Evolutionary conservation across 805 yeast genomes (phyloP).

Genomic region (Brettanomyces nanus): DNA sequence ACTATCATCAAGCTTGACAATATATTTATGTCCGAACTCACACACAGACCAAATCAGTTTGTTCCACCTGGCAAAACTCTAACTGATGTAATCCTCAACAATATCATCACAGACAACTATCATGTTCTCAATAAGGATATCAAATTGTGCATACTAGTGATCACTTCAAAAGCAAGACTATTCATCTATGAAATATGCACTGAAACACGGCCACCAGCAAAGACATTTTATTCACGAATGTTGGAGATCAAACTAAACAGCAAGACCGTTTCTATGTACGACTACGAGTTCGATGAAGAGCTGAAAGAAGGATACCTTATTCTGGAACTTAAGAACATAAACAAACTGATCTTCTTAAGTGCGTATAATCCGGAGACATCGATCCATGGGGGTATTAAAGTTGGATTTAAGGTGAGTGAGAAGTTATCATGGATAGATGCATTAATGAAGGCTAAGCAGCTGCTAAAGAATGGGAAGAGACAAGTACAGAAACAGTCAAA

Average conservation of each 20-base stretch:
- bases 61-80: slow-evolving; percentile 22
- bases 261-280: slow-evolving; percentile 63
- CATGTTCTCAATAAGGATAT: slow-evolving; percentile 22
- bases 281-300: slow-evolving; percentile 63
- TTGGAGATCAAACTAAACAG: slow-evolving; percentile 39
- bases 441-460: slow-evolving; percentile 54
- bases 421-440: slow-evolving; percentile 63
- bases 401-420: slow-evolving; percentile 36
- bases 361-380: slow-evolving; percentile 30
- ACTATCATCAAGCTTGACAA: slow-evolving; percentile 26
- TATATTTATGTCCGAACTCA: slow-evolving; percentile 26
- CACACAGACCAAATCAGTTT: slow-evolving; percentile 22
- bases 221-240: slow-evolving; percentile 27
- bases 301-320: slow-evolving; percentile 54
- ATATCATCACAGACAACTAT: slow-evolving; percentile 24
- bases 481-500: not conserved
- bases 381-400: slow-evolving; percentile 25
- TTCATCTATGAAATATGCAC: slow-evolving; percentile 27
- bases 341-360: slow-evolving; percentile 48
- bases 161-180: slow-evolving; percentile 28
- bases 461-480: slow-evolving; percentile 29
- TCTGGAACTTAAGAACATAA: slow-evolving; percentile 49
- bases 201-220: slow-evolving; percentile 32
- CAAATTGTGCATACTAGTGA: slow-evolving; percentile 27
- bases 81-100: slow-evolving; percentile 24